Evolutionary conservation across 1,284 basidiomycete species (phyloP), one percentile per base, ranked within the genome.

Genomic region (Ganoderma meredithae): DNA sequence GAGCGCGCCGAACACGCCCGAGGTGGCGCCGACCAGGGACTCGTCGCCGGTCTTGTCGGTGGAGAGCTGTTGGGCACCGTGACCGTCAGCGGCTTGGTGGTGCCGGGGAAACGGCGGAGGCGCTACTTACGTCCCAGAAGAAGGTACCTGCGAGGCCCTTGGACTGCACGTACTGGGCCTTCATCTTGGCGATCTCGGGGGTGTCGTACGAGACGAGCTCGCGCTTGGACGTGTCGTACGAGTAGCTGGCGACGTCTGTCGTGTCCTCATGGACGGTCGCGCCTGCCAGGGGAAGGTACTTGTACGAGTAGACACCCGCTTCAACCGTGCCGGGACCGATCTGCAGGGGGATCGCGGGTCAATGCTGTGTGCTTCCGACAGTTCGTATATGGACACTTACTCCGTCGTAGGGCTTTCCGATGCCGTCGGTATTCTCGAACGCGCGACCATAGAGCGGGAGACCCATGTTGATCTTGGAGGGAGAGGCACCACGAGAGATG

Each of bases 391-490:
- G 25, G 47, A 25, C 39, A 22, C 84, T 75, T 76, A 87, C 89
- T 43, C 94, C 94, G 60, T 78, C 86, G 83, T 91, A 98, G 1
- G 94, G 79, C 61, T 86, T 78, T 8, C 94, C 94, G 49, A 95
- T 85, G 0, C 95, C 95, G 56, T 79, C 78, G 0, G 95, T 97
- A 60, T 89, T 83, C 77, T 92, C 89, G 78, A 97, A 98, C 0
- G 92, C 90, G 68, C 93, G 90, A 0, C 95, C 95, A 75, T 96
- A 96, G 1, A 95, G 81, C 1, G 95, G 95, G 75, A 96, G 90
- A 88, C 95, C 95, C 75, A 97, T 83, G 39, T 88, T 90, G 60
- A 97, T 87, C 82, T 97, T 97, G 74, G 81, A 77, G 0, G 90
- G 81, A 0, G 87, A 86, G 0, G 95, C 94, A 8, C 95, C 96